Conservation (phyloP, 768 basidiomycete genomes). For the Leccinum ochraceum region DNA sequence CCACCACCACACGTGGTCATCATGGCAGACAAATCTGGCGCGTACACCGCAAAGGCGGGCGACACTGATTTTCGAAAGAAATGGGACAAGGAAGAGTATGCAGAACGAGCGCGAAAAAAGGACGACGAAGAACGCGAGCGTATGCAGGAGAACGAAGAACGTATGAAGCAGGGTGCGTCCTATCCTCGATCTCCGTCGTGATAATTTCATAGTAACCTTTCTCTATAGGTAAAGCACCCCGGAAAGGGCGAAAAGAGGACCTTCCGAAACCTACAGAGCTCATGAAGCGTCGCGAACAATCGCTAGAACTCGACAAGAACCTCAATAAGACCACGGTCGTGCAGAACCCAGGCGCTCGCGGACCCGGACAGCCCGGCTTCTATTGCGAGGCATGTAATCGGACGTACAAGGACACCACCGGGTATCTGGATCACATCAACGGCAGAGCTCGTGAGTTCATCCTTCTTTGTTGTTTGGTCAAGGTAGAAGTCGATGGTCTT, state of each 20-base stretch:
- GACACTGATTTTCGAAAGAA: constrained; percentile 84
- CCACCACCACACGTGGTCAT: not conserved
- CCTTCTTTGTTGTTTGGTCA: not conserved
- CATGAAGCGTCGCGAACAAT: constrained; percentile 83
- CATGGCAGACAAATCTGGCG: constrained; percentile 36
- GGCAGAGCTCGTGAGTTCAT: constrained; percentile 79
- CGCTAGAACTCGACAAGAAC: constrained; percentile 93
- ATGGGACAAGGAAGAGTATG: constrained; percentile 95
- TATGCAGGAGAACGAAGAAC: constrained; percentile 85
- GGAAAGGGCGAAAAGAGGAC: constrained; percentile 64
- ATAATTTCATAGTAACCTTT: not conserved
- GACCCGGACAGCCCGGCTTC: constrained; percentile 92
- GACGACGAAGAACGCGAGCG: constrained; percentile 79
- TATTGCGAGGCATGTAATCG: constrained; percentile 90
- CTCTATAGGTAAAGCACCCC: constrained; percentile 77
- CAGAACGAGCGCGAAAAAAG: constrained; percentile 79
- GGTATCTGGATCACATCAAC: constrained; percentile 95
- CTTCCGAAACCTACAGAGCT: constrained; percentile 92
- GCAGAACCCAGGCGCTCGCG: constrained; percentile 75
- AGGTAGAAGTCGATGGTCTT: not conserved
- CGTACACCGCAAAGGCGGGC: constrained; percentile 39
- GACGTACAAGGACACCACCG: constrained; percentile 92
- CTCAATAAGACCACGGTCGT: constrained; percentile 95
- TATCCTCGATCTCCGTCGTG: not conserved
- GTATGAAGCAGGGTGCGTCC: constrained; percentile 73